These are phyloP conservation scores for Saitozyma podzolica DNA, from an alignment of 768 basidiomycete species.

Conservation along the genomic window DNA sequence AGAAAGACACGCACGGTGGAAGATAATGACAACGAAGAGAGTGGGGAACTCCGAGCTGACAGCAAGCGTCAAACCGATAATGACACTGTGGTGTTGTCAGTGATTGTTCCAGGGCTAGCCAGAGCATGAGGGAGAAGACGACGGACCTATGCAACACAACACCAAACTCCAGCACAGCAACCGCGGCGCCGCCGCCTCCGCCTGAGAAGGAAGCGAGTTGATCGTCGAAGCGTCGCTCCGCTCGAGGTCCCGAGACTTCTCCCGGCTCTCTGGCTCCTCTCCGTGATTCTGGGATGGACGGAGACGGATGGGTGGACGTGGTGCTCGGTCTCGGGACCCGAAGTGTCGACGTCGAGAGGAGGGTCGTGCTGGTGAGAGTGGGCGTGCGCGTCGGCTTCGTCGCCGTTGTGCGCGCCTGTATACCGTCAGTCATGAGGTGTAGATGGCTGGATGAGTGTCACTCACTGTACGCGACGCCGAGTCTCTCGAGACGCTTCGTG, in stretches of 20 bases:
- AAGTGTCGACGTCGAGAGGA: slow-evolving; percentile 33
- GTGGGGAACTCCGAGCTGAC: slow-evolving; percentile 76
- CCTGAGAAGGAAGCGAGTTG: slow-evolving; percentile 18
- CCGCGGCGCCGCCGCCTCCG: slow-evolving; percentile 63
- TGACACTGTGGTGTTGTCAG: slow-evolving; percentile 59
- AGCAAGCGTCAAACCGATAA: slow-evolving; percentile 90
- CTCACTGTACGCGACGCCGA: slow-evolving; percentile 59
- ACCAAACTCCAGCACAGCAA: slow-evolving; percentile 92
- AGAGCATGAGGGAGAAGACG: slow-evolving; percentile 1
- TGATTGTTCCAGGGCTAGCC: neutral
- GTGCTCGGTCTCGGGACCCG: slow-evolving; percentile 15
- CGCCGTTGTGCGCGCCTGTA: slow-evolving; percentile 36
- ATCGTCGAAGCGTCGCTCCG: slow-evolving; percentile 5
- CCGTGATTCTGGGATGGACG: slow-evolving; percentile 1
- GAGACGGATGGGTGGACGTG: slow-evolving; percentile 41
- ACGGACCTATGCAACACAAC: slow-evolving; percentile 75
- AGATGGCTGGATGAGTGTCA: neutral
- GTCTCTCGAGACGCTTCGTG: slow-evolving; percentile 64
- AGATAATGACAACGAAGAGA: slow-evolving; percentile 82
- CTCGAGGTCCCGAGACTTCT: slow-evolving; percentile 5
- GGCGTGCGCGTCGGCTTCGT: slow-evolving; percentile 34
- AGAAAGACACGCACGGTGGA: slow-evolving; percentile 79
- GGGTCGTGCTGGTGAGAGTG: slow-evolving; percentile 54
- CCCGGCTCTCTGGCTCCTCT: neutral
- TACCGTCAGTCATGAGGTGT: slow-evolving; percentile 3